Conservation (phyloP, 345 rosid species). For the Excoecaria cochinchinensis region DNA sequence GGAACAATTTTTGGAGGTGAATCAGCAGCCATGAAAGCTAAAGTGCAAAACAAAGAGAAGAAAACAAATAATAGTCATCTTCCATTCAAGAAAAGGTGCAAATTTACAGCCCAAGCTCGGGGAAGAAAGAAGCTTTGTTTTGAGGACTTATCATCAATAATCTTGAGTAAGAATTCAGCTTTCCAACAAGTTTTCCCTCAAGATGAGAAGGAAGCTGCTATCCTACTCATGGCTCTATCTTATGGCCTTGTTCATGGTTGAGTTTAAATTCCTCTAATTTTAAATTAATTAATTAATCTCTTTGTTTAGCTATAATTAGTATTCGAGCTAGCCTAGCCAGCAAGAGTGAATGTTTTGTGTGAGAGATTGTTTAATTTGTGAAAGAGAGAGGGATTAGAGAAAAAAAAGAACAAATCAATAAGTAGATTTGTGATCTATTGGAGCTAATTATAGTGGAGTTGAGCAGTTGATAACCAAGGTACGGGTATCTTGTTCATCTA, state of each 20-base stretch:
- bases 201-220: slow-evolving; percentile 95
- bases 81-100: slow-evolving; percentile 47
- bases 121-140: slow-evolving; percentile 50
- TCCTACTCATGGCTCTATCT: slow-evolving; percentile 91
- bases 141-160: slow-evolving; percentile 59
- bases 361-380: slow-evolving; percentile 7
- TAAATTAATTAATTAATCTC: background rate
- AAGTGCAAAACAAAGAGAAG: slow-evolving; percentile 40
- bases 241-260: slow-evolving; percentile 74
- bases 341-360: background rate
- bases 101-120: slow-evolving; percentile 21
- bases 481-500: slow-evolving; percentile 29
- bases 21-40: slow-evolving; percentile 22
- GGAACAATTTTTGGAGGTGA: slow-evolving; percentile 19
- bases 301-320: slow-evolving; percentile 10
- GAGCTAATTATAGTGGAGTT: slow-evolving; percentile 10
- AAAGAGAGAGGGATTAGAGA: background rate
- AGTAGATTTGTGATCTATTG: background rate
- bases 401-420: background rate
- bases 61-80: slow-evolving; percentile 25
- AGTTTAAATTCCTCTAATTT: slow-evolving; percentile 5
- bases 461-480: slow-evolving; percentile 29
- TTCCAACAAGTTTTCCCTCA: slow-evolving; percentile 82
- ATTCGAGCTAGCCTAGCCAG: background rate
- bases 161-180: slow-evolving; percentile 66